phyloP scores from a whole-genome alignment of 306 rosid species.

The Albizia julibrissin region DNA sequence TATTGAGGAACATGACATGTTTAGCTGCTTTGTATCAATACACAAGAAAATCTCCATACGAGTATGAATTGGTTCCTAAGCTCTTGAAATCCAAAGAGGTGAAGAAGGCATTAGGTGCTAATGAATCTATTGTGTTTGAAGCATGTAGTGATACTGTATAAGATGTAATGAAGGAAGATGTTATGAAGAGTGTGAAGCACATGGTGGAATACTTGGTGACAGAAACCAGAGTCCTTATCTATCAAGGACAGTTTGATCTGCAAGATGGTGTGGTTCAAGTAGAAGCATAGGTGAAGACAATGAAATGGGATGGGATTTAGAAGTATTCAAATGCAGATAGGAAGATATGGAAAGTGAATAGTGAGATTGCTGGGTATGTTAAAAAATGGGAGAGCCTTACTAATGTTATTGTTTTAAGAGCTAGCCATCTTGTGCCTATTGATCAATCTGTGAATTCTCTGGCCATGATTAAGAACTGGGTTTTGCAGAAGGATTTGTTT shows the following conservation, averaged over 20 bases:
- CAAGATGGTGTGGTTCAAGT: neutral
- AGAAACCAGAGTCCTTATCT: neutral
- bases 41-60: neutral
- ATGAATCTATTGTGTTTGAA: slow-evolving; percentile 6
- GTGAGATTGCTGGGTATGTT: neutral
- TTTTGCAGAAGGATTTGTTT: slow-evolving; percentile 58
- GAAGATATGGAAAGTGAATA: neutral
- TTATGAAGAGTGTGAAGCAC: neutral
- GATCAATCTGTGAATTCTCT: slow-evolving; percentile 66
- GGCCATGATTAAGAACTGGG: slow-evolving; percentile 84
- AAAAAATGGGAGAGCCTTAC: slow-evolving; percentile 58
- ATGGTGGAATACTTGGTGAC: neutral
- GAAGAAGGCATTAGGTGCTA: slow-evolving; percentile 39
- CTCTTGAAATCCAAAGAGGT: neutral
- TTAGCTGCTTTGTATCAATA: neutral
- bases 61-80: neutral
- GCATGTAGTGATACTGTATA: slow-evolving; percentile 51
- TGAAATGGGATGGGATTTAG: neutral
- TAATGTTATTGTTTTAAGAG: slow-evolving; percentile 69
- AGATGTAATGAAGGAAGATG: slow-evolving; percentile 49
- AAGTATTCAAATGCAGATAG: neutral
- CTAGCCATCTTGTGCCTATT: slow-evolving; percentile 73
- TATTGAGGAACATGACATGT: neutral
- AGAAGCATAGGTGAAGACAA: neutral
- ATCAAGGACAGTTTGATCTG: neutral